Evolutionary conservation across 1,139 yeast genomes (phyloP), one percentile per base, ranked within the genome.

Genomic region (Petasospora fabianii): DNA sequence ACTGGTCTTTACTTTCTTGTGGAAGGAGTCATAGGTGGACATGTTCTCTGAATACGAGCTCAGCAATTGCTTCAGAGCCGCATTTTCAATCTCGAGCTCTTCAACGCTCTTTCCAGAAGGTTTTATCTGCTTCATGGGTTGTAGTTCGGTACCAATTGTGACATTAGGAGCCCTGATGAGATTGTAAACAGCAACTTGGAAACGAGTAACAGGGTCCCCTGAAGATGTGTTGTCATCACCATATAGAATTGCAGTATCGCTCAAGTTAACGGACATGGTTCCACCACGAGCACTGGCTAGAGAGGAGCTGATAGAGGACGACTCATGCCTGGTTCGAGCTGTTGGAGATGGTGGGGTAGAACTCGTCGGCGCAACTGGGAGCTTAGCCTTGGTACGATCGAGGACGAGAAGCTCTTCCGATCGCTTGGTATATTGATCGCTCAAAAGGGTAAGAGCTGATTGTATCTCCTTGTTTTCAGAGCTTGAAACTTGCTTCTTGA

Each of bases 1-100:
- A 17, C 43, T 43, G 7, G 29, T 30, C 27, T 43, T 49, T 6
- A 52, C 41, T 27, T 48, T 50, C 33, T 49, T 49, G 18, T 51
- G 50, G 32, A 46, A 42, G 6, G 49, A 41, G 33, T 52, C 54
- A 41, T 52, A 49, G 14, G 34, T 33, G 18, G 50, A 49, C 16
- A 52, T 19, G 21, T 47, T 49, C 34, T 53, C 57, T 15, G 48
- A 43, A 24, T 48, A 49, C 3, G 36, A 42, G 1, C 41, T 41
- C 17, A 53, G 26, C 9, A 52, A 30, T 30, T 46, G 49, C 29
- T 53, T 52, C 16, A 52, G 35, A 19, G 50, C 47, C 1, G 41
- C 35, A 22, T 52, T 52, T 32, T 53, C 56, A 15, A 48, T 13
- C 36, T 52, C 55, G 14, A 53, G 34, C 33, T 53, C 58, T 29